phyloP scores from a whole-genome alignment of 176 grass and related monocot genomes.

The Zoysia pacifica region DNA sequence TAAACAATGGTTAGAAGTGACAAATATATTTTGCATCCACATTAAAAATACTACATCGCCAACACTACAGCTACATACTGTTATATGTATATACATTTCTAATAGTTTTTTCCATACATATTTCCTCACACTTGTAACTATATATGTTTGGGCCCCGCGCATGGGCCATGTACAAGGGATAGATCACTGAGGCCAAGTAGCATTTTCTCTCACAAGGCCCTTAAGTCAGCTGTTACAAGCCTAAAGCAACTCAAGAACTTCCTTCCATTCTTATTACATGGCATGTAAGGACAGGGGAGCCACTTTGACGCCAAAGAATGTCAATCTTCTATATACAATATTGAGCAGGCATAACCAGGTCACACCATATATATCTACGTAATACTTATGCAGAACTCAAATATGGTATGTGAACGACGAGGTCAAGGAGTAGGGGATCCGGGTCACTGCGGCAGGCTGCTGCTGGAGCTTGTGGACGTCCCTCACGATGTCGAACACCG shows the following conservation, averaged over 20 bases:
- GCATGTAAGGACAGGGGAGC: constrained; percentile 1
- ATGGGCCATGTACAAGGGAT: constrained; percentile 21
- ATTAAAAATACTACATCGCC: not conserved
- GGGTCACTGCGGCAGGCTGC: constrained; percentile 39
- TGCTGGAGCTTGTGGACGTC: constrained; percentile 75
- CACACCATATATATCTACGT: not conserved
- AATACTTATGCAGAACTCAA: constrained; percentile 29
- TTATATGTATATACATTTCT: not conserved
- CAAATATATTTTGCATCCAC: not conserved
- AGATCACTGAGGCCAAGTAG: constrained; percentile 9
- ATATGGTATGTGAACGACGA: constrained; percentile 51
- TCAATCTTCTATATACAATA: constrained; percentile 37
- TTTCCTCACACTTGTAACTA: no score
- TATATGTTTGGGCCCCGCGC: no score
- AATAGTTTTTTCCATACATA: no score
- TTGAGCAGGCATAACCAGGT: constrained; percentile 28
- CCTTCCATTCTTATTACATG: constrained; percentile 10
- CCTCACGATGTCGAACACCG: constrained; percentile 77
- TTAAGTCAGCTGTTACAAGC: constrained; percentile 9
- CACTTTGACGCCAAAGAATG: constrained; percentile 33
- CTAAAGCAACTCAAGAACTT: constrained; percentile 9
- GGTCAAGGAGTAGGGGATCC: constrained; percentile 51
- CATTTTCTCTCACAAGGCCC: constrained; percentile 12
- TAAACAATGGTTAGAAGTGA: not conserved
- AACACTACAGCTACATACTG: not conserved